Evolutionary conservation across 352 stramenopile genomes (phyloP), one percentile per base, ranked within the genome.

Genomic region (Pythium scleroteichum): DNA sequence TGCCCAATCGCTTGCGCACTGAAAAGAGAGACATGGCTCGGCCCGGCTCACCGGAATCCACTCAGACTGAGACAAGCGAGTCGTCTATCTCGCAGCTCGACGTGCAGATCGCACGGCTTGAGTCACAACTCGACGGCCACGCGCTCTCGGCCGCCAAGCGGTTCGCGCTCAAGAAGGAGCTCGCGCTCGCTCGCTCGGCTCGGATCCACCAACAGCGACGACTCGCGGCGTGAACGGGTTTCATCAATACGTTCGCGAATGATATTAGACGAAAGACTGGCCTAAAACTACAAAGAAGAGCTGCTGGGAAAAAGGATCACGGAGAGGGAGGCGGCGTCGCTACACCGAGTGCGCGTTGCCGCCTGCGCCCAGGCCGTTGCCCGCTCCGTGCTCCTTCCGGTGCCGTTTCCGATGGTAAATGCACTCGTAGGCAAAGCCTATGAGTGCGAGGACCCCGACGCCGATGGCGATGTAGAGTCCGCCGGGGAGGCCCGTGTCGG

Each of bases 101-200:
- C 24, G 51, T 19, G 19, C 67, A 85, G 40, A 92, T 95, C 50
- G 62, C 64, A 12, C 46, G 72, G 17, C 69, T 93, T 23, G 80
- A 92, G 38, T n/a, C 27, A 7, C 69, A 89, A 57, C 72, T 95
- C 26, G 86, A 95, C 42, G 71, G 71, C 45, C 75, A 75, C 20
- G 57, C 76, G 8, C 58, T 95, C 7, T 92, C 82, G 13, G 82
- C 66, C 2, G 62, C 82, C 2, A 95, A 94, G 55, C 82, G 78
- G 20, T 94, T 89, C 40, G 83, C 84, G 29, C 51, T 95, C 32
- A 93, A 92, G 69, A 95, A 94, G 62, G 77, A 94, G 41, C 58
- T 95, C 16, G 84, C 84, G 9, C 73, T 89, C 58, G 49, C 78
- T 29, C 84, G 84, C 27, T 88, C 84, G 3, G 71, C 79, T 42